These are phyloP conservation scores for Lasiodiplodia sp. DNA, from an alignment of 2,329 filamentous ascomycete genomes.

Conservation along the genomic window DNA sequence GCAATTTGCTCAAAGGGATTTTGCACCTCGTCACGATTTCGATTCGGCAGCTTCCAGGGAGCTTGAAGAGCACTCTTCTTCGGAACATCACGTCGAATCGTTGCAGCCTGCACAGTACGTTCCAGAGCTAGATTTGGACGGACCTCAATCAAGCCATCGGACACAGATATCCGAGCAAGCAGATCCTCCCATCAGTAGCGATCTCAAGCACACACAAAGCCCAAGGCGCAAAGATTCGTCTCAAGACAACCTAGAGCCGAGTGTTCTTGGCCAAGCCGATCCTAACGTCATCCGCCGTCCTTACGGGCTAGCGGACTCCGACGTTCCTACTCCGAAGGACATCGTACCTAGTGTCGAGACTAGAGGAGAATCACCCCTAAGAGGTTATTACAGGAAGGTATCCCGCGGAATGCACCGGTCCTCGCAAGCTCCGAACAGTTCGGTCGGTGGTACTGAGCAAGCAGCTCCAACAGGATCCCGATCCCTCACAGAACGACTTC, in stretches of 20 bases:
- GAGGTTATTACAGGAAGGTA: not conserved
- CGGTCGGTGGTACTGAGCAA: not conserved
- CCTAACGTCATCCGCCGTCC: slow-evolving; percentile 1
- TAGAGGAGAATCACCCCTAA: not conserved
- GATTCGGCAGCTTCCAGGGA: not conserved
- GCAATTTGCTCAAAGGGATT: not conserved
- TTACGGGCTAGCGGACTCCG: not conserved
- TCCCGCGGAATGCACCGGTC: slow-evolving; percentile 15
- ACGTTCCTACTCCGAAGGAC: not conserved
- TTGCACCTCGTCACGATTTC: not conserved
- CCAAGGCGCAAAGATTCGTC: slow-evolving; percentile 15
- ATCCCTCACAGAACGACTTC: slow-evolving; percentile 12
- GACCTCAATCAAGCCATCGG: not conserved
- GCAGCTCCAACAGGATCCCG: not conserved
- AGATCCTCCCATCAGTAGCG: not conserved
- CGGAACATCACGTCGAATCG: not conserved
- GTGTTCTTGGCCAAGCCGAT: slow-evolving; percentile 7
- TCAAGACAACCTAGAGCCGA: not conserved
- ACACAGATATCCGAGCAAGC: not conserved
- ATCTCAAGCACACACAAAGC: not conserved
- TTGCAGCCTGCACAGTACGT: slow-evolving; percentile 13
- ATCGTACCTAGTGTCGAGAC: slow-evolving; percentile 6
- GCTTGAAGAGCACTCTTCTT: not conserved
- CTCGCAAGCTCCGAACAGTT: not conserved
- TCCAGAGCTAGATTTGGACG: not conserved